A percentile compares a stretch with the other conserved stretches of the same genome.
These are phyloP conservation scores for Penicillium flavigenum DNA, from an alignment of 495 filamentous ascomycete genomes.

Conservation along the genomic window DNA sequence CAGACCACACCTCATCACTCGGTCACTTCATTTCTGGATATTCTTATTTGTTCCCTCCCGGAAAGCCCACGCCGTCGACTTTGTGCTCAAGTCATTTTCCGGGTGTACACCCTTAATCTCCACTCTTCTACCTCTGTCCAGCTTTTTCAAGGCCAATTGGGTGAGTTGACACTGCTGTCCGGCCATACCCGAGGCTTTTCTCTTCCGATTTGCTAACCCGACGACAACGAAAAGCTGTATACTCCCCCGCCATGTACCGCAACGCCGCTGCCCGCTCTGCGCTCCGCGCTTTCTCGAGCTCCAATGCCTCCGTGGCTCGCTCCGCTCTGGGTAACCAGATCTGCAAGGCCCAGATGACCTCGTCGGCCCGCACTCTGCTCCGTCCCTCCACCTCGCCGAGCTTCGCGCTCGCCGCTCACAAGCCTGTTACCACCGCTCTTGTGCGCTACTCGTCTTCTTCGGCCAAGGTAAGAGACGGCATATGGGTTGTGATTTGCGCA, in stretches of 20 bases:
- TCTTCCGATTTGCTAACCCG: slow-evolving; percentile 33
- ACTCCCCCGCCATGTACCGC: slow-evolving; percentile 46
- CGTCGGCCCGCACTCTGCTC: slow-evolving; percentile 39
- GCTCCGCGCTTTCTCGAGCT: slow-evolving; percentile 48
- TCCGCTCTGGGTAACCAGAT: slow-evolving; percentile 41
- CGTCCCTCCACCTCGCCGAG: slow-evolving; percentile 34
- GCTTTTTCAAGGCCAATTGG: slow-evolving; percentile 40
- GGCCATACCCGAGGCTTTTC: slow-evolving; percentile 39
- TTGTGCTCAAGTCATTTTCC: slow-evolving; percentile 34
- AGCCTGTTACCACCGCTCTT: slow-evolving; percentile 53
- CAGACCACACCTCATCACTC: slow-evolving; percentile 42
- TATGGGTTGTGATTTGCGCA: background rate
- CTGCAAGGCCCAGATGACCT: slow-evolving; percentile 50
- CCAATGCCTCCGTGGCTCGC: slow-evolving; percentile 49
- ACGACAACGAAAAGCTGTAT: slow-evolving; percentile 40
- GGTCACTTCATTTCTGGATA: slow-evolving; percentile 41
- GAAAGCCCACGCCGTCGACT: slow-evolving; percentile 35
- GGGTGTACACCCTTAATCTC: slow-evolving; percentile 41
- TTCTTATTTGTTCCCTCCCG: slow-evolving; percentile 39
- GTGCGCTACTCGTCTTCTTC: slow-evolving; percentile 47
- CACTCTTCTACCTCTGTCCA: slow-evolving; percentile 29
- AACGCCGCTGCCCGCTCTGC: slow-evolving; percentile 48
- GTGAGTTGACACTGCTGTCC: slow-evolving; percentile 21
- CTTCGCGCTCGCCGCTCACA: slow-evolving; percentile 47
- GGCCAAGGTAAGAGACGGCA: slow-evolving; percentile 33